Percentiles rank a stretch among this genome's conserved stretches.
These are phyloP conservation scores for Amesomyces nigricolor DNA, from an alignment of 2,329 filamentous ascomycete genomes.

Conservation along the genomic window DNA sequence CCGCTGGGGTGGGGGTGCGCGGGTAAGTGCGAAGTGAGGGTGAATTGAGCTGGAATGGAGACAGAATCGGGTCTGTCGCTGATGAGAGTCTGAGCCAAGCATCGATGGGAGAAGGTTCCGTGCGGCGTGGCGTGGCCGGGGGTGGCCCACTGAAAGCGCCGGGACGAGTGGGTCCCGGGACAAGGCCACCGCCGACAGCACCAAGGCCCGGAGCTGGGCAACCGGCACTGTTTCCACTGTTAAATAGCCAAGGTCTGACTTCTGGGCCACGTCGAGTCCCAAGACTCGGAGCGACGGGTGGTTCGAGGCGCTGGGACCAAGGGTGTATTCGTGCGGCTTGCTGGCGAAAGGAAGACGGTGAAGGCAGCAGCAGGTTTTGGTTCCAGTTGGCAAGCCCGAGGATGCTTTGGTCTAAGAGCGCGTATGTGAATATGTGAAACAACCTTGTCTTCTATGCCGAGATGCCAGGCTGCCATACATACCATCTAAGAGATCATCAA, in stretches of 20 bases:
- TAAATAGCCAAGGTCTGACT: not conserved
- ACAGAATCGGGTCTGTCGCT: not conserved
- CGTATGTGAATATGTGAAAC: not conserved
- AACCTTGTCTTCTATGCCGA: too few relatives aligned
- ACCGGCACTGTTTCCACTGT: not conserved
- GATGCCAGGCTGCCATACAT: not conserved
- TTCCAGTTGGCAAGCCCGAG: too few relatives aligned
- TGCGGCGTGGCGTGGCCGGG: not conserved
- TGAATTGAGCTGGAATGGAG: not conserved
- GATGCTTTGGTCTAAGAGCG: too few relatives aligned
- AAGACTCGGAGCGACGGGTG: too few relatives aligned
- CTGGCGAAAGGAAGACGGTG: too few relatives aligned
- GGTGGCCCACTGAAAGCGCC: constrained; percentile 7
- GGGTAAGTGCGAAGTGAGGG: not conserved
- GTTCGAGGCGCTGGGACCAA: too few relatives aligned
- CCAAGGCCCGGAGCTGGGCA: not conserved
- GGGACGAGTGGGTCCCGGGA: constrained; percentile 9
- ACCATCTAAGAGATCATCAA: constrained; percentile 20
- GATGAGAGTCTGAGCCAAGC: not conserved
- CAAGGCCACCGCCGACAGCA: not conserved
- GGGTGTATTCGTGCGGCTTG: too few relatives aligned
- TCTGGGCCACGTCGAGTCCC: not conserved
- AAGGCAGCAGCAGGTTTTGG: too few relatives aligned
- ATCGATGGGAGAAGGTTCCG: constrained; percentile 7
- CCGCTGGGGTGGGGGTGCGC: not conserved